Evolutionary conservation across 768 basidiomycete genomes (phyloP).

Genomic region (Podaxis mareebaensis): DNA sequence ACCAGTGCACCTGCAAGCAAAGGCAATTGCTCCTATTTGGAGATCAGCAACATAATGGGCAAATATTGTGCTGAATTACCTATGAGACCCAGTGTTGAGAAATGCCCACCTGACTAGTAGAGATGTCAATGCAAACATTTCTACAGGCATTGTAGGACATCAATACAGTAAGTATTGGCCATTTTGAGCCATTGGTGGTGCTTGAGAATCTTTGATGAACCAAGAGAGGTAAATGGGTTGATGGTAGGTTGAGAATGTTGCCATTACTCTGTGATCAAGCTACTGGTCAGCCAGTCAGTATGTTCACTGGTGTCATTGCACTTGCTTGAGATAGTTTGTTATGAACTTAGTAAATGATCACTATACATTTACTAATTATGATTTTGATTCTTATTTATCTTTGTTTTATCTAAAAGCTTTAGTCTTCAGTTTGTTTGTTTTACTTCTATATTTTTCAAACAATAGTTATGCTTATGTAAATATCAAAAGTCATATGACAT

Average conservation of each 20-base stretch:
- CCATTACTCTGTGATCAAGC: conserved; percentile 54
- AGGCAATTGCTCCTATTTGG: conserved; percentile 15
- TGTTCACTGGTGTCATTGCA: conserved; percentile 19
- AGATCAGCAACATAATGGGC: conserved; percentile 3
- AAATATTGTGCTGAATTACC: conserved; percentile 2
- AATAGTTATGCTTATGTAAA: too few species aligned
- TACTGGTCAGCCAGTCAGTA: conserved; percentile 36
- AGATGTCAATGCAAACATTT: neutral
- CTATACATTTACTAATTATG: too few species aligned
- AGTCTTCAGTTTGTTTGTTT: too few species aligned
- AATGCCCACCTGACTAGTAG: too few species aligned
- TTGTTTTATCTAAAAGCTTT: too few species aligned
- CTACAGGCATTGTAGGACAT: conserved; percentile 20
- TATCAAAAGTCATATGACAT: too few species aligned
- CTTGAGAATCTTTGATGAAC: conserved; percentile 13
- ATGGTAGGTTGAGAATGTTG: conserved; percentile 24
- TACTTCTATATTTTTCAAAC: too few species aligned
- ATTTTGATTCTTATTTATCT: too few species aligned
- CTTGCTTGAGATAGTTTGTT: conserved; percentile 23
- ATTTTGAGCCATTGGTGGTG: neutral
- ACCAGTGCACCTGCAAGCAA: neutral
- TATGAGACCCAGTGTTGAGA: neutral
- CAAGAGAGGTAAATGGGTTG: conserved; percentile 26
- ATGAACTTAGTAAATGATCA: too few species aligned
- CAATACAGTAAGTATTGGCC: conserved; percentile 34